Evolutionary conservation across 345 rosid genomes (phyloP).

Genomic region (Eucalyptus regnans): DNA sequence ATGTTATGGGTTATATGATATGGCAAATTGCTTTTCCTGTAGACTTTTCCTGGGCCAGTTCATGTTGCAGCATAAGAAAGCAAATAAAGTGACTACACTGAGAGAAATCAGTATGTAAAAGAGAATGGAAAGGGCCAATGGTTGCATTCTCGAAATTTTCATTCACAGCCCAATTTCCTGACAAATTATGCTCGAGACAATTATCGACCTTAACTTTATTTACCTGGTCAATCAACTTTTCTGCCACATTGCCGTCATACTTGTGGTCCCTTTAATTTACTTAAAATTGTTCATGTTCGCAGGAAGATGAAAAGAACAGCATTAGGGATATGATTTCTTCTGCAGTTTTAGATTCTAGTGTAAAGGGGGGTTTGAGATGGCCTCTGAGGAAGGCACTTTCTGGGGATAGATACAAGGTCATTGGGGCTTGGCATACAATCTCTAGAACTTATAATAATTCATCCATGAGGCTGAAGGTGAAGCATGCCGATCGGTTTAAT

Average conservation of each 20-base stretch:
- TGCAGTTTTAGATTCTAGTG: conserved; percentile 45
- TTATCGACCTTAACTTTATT: background rate
- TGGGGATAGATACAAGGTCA: conserved; percentile 24
- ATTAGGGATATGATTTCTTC: conserved; percentile 30
- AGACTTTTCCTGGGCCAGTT: background rate
- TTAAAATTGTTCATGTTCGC: background rate
- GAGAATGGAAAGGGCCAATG: background rate
- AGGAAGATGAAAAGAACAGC: conserved; percentile 47
- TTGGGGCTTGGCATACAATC: conserved; percentile 38
- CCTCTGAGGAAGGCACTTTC: conserved; percentile 26
- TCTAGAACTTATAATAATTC: conserved; percentile 20
- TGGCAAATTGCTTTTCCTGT: background rate
- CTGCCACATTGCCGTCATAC: background rate
- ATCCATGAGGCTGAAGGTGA: conserved; percentile 32
- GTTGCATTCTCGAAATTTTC: background rate
- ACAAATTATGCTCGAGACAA: background rate
- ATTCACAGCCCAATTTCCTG: background rate
- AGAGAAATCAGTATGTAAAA: background rate
- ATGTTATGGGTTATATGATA: background rate
- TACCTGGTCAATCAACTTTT: background rate
- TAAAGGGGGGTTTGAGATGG: conserved; percentile 75
- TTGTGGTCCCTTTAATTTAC: background rate
- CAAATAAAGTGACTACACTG: background rate
- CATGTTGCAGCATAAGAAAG: background rate
- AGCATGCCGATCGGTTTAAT: conserved; percentile 47